These are phyloP conservation scores for Pontederia crassipes DNA, from an alignment of 176 grass and related monocot species.

Conservation along the genomic window DNA sequence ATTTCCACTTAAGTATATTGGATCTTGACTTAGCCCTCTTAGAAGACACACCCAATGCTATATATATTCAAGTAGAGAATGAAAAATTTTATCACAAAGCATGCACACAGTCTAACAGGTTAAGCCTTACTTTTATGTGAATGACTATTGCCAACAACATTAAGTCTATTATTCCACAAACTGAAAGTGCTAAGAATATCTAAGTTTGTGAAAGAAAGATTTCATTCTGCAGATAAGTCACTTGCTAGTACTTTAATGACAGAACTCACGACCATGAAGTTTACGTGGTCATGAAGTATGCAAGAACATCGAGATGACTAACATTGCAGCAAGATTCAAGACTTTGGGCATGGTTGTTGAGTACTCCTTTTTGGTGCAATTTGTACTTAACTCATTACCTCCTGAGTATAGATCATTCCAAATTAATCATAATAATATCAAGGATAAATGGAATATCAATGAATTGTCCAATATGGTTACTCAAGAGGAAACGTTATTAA, in stretches of 20 bases:
- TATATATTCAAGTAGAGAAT: neutral
- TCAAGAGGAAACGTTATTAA: neutral
- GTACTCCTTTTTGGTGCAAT: conserved; percentile 10
- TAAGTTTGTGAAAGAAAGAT: conserved; percentile 23
- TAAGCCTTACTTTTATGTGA: conserved; percentile 13
- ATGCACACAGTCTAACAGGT: conserved; percentile 6
- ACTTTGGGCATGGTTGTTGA: conserved; percentile 3
- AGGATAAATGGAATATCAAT: neutral
- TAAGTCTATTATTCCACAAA: conserved; percentile 26
- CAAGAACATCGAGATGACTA: conserved; percentile 26
- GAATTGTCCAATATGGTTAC: neutral
- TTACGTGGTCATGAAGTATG: neutral
- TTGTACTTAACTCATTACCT: neutral
- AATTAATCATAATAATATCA: neutral
- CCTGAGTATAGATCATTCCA: neutral
- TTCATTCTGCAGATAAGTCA: conserved; percentile 16
- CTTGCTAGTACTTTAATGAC: conserved; percentile 11
- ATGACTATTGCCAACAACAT: conserved; percentile 22
- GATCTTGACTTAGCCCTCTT: conserved; percentile 21
- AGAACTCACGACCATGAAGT: neutral
- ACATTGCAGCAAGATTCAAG: conserved; percentile 15
- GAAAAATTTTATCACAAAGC: conserved; percentile 15
- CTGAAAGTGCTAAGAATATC: conserved; percentile 16
- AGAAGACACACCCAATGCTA: conserved; percentile 4
- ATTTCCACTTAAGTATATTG: conserved; percentile 19